Conservation (phyloP, 129 eudicot genomes). For the Heracleum sosnowskyi region DNA sequence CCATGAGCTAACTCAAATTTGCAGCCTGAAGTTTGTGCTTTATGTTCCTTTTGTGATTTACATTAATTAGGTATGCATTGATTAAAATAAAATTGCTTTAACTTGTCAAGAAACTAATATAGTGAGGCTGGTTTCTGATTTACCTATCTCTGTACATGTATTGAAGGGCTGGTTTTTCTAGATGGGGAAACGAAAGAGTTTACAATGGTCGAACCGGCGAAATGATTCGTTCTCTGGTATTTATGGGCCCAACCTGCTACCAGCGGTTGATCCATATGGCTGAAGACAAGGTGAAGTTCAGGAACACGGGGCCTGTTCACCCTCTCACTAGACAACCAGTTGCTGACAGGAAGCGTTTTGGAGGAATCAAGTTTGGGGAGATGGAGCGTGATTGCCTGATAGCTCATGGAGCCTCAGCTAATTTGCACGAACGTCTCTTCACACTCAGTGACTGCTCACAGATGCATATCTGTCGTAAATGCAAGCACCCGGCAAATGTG, state of each 20-base stretch:
- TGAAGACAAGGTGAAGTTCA: conserved; percentile 88
- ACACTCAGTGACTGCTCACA: conserved; percentile 77
- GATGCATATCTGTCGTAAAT: conserved; percentile 74
- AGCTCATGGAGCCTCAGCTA: conserved; percentile 79
- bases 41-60: not conserved
- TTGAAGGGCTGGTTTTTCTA: conserved; percentile 74
- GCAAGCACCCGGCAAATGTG: conserved; percentile 69
- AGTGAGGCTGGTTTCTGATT: not conserved
- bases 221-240: conserved; percentile 57
- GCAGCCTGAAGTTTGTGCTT: not conserved
- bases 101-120: not conserved
- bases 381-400: conserved; percentile 91
- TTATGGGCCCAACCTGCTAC: conserved; percentile 92
- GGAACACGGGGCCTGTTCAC: conserved; percentile 78
- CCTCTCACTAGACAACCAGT: conserved; percentile 94
- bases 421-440: conserved; percentile 76
- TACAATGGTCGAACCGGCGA: conserved; percentile 86
- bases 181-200: conserved; percentile 85
- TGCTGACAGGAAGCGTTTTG: conserved; percentile 87
- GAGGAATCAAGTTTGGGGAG: conserved; percentile 85
- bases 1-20: not conserved
- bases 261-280: conserved; percentile 88
- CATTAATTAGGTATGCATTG: not conserved
- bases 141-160: not conserved
- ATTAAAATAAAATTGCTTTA: not conserved